phyloP scores from a whole-genome alignment of 78 protist species.

The Speleostelium caveatum region DNA sequence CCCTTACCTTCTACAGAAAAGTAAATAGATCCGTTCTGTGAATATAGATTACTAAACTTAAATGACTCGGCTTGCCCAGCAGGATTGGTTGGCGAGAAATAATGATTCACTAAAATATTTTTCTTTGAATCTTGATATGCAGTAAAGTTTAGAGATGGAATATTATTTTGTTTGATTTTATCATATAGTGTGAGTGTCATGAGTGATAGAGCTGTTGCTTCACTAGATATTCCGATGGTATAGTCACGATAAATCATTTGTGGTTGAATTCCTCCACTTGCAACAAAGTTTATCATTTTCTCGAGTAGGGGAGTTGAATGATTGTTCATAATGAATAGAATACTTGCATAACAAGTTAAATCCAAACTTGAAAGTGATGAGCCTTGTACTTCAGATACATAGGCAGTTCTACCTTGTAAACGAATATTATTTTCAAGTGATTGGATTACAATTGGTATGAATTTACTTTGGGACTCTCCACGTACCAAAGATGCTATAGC shows the following conservation, averaged over 20 bases:
- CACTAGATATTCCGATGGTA: background rate
- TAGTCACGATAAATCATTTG: background rate
- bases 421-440: slow-evolving; percentile 20
- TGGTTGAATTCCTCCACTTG: slow-evolving; percentile 2
- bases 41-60: background rate
- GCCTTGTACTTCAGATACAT: background rate
- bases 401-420: slow-evolving; percentile 70
- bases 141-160: slow-evolving; percentile 14
- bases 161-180: background rate
- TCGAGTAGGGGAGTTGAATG: slow-evolving; percentile 12
- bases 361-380: background rate
- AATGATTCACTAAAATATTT: background rate
- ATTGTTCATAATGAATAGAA: slow-evolving; percentile 12
- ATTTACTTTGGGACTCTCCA: slow-evolving; percentile 7
- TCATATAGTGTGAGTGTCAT: slow-evolving; percentile 49
- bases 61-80: background rate
- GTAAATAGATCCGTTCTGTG: background rate
- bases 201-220: slow-evolving; percentile 17
- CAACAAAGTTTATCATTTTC: slow-evolving; percentile 35
- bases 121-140: slow-evolving; percentile 2
- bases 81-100: background rate
- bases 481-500: slow-evolving; percentile 11
- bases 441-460: slow-evolving; percentile 11
- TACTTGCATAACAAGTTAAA: slow-evolving; percentile 22
- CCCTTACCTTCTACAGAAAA: slow-evolving; percentile 40